Evolutionary conservation across 2,329 filamentous ascomycete genomes (phyloP), one percentile per base, ranked within the genome.

Genomic region (Talaromyces sp.): DNA sequence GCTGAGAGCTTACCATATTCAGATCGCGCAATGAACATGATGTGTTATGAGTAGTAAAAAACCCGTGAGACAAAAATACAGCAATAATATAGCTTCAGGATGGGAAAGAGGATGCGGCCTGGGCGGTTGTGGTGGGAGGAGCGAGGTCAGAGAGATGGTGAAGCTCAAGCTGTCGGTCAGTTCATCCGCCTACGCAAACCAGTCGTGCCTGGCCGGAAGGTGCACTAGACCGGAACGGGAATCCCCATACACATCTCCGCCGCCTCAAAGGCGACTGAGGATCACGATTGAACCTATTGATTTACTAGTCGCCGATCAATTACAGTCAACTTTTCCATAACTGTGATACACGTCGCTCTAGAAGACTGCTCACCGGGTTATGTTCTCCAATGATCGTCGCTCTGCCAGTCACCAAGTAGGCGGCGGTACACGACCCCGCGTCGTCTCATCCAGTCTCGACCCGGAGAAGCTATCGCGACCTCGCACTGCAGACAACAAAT

Each of bases 21-120:
- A 77, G 93, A 98, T 82, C 95, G 91, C 85, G 95, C 93, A 86
- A 99, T 98, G 86, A 99, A 99, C 95, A 96, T 96, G 72, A 82
- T 91, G 81, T 79, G 77, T 74, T 67, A 78, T 78, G 68, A 58
- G 55, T 41, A 53, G 55, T 54, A n/a, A 14, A n/a, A 14, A 21
- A n/a, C n/a, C 49, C 6, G 9, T n/a, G 49, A 52, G 14, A 10
- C 9, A 11, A n/a, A 29, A 38, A n/a, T 19, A 21, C 13, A 60
- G 51, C 51, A 41, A 59, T 19, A 60, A 43, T 31, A 26, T 52
- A 21, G 29, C 24, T 35, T 24, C 26, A 27, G 27, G 26, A n/a
- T 38, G 46, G 60, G 6, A 32, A 41, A 57, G 11, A 26, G 38
- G 41, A 38, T 21, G 56, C 14, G 46, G 31, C 11, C 31, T 35